phyloP scores from a whole-genome alignment of 2,329 filamentous ascomycete species.

The Teratosphaeria pseudoeucalypti region DNA sequence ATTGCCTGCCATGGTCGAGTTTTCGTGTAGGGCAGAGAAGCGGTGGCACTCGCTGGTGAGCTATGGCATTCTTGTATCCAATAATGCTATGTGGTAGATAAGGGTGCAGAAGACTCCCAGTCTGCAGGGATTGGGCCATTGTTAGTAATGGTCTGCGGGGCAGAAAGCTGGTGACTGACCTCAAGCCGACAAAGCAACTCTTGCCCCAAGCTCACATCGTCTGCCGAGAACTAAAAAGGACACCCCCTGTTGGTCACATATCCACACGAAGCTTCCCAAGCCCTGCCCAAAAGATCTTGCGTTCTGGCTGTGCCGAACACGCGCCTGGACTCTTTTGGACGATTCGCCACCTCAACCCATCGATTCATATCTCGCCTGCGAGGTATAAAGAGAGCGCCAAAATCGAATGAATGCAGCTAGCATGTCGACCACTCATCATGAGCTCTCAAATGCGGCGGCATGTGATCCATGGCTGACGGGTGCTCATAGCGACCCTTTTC shows the following conservation, averaged over 20 bases:
- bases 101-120: not conserved
- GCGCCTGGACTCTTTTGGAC: not conserved
- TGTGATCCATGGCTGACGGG: not conserved
- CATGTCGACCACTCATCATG: not conserved
- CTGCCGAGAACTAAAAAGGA: not conserved
- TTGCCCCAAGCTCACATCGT: not conserved
- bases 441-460: not conserved
- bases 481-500: not conserved
- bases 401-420: not conserved
- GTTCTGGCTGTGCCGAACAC: not conserved
- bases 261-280: not conserved
- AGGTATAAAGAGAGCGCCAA: not conserved
- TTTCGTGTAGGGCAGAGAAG: not conserved
- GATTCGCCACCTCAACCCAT: too few relatives aligned
- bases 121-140: not conserved
- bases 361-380: not conserved
- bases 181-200: not conserved
- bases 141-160: not conserved
- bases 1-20: slow-evolving; percentile 6
- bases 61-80: not conserved
- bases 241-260: not conserved
- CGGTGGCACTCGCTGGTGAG: not conserved
- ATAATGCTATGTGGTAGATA: not conserved
- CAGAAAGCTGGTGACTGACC: not conserved
- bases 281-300: not conserved